Conservation (phyloP, 257 asterid species). For the Nicotiana knightiana region DNA sequence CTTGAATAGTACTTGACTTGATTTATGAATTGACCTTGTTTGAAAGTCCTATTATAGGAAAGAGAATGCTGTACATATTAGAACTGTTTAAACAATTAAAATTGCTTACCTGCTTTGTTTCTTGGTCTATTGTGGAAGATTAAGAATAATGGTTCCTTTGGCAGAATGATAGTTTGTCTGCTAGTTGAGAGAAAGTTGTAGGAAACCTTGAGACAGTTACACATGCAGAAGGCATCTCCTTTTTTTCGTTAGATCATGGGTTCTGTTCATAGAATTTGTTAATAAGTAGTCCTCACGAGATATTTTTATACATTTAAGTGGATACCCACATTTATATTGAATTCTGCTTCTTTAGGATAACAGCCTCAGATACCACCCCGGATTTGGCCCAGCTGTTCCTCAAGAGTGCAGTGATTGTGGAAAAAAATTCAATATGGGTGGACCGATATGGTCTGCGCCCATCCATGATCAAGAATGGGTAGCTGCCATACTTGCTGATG, state of each 20-base stretch:
- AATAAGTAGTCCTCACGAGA: not conserved
- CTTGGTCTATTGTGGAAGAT: not conserved
- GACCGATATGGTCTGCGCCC: conserved; percentile 97
- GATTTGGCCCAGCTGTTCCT: conserved; percentile 79
- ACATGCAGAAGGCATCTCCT: not conserved
- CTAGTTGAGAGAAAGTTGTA: not conserved
- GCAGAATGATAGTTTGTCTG: not conserved
- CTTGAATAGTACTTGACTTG: too few species aligned
- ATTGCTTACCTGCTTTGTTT: not conserved
- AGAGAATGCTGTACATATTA: not conserved
- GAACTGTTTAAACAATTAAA: too few species aligned
- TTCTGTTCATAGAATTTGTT: not conserved
- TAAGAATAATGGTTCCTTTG: not conserved
- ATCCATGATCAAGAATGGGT: conserved; percentile 96
- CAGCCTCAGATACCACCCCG: conserved; percentile 78
- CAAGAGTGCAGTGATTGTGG: conserved; percentile 93
- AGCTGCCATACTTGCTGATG: conserved; percentile 58
- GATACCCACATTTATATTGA: not conserved
- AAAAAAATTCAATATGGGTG: conserved; percentile 89
- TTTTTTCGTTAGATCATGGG: not conserved
- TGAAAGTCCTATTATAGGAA: too few species aligned
- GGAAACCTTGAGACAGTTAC: not conserved
- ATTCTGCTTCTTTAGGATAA: conserved; percentile 37
- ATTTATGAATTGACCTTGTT: too few species aligned
- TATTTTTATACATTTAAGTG: not conserved